These are phyloP conservation scores for Aspergillus nanangensis DNA, from an alignment of 495 filamentous ascomycete genomes.

Conservation along the genomic window DNA sequence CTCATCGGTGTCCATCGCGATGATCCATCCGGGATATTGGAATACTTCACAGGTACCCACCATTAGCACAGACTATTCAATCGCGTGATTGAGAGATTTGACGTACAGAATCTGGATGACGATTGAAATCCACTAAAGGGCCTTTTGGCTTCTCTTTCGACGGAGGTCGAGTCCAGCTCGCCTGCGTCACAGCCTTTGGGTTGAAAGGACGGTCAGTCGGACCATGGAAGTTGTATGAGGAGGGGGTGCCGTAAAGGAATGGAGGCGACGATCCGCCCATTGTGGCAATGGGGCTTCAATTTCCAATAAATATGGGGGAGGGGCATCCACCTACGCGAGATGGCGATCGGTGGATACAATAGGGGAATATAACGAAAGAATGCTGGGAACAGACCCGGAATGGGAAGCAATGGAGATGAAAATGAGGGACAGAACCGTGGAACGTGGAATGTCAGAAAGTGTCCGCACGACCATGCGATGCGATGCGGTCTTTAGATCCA, in stretches of 20 bases:
- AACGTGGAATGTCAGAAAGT: conserved; percentile 18
- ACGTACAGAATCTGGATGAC: conserved; percentile 74
- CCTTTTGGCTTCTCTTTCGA: conserved; percentile 63
- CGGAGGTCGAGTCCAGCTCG: conserved; percentile 55
- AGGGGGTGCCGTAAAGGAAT: conserved; percentile 67
- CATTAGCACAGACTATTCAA: conserved; percentile 7
- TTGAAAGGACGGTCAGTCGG: conserved; percentile 63
- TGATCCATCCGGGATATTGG: conserved; percentile 46
- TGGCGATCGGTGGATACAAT: conserved; percentile 29
- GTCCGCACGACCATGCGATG: neutral
- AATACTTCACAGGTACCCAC: conserved; percentile 29
- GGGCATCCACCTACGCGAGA: conserved; percentile 32
- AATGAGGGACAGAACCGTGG: conserved; percentile 22
- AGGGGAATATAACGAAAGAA: conserved; percentile 11
- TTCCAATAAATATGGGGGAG: conserved; percentile 3
- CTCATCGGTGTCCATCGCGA: conserved; percentile 62
- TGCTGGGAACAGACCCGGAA: conserved; percentile 6
- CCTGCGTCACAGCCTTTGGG: conserved; percentile 74
- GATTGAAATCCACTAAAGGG: conserved; percentile 71
- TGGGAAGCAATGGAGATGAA: conserved; percentile 7
- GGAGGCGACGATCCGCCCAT: conserved; percentile 63
- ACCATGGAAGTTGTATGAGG: conserved; percentile 43
- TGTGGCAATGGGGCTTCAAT: conserved; percentile 22
- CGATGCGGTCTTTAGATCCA: too few relatives aligned
- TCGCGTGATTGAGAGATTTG: too few relatives aligned